Evolutionary conservation across 768 basidiomycete genomes (phyloP), one percentile per base, ranked within the genome.

Genomic region (Mycena vitilis): DNA sequence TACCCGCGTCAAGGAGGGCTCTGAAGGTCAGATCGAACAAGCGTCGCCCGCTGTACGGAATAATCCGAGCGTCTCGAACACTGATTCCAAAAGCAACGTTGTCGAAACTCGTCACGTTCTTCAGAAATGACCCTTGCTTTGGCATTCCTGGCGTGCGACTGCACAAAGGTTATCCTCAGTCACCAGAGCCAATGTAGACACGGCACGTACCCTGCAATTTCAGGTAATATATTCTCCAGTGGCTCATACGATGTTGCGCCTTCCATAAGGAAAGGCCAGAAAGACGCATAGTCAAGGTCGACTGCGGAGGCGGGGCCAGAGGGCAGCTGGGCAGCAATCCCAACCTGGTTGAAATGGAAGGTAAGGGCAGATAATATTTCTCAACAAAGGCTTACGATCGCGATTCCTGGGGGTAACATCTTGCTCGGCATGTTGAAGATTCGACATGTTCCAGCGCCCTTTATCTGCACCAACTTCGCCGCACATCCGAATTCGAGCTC

Each of bases 241-340:
- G 63, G 36, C 45, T 64, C 54, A 13, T 64, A 47, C 18, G 63
- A 54, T 9, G 5, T 64, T 34, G 23, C 47, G 9, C 63, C 54
- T 5, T 47, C 20, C 1, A 56, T 36, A 12, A 64, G 55, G 37
- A 64, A 64, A 9, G 56, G 45, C 63, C 63, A 64, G 37, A 64
- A 64, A 0, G 63, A 38, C 2, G 63, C 22, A 20, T 64, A 64
- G 47, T 64, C 55, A 15, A 64, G 47, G 47, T 64, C 63, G 3
- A 23, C 54, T 5, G 53, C 5, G 11, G 45, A 48, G 8, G 22
- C 22, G 2, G 36, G 4, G 18, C 63, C 63, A 2, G 62, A 54
- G 13, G 63, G 63, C n/a, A 63, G 52, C n/a, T 63, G 63, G 13
- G 54, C 63, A 11, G 63, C 53, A n/a, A 64, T 36, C 40, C 63